Conservation (phyloP, 2,329 filamentous ascomycete species). For the Biscogniauxia sp. region DNA sequence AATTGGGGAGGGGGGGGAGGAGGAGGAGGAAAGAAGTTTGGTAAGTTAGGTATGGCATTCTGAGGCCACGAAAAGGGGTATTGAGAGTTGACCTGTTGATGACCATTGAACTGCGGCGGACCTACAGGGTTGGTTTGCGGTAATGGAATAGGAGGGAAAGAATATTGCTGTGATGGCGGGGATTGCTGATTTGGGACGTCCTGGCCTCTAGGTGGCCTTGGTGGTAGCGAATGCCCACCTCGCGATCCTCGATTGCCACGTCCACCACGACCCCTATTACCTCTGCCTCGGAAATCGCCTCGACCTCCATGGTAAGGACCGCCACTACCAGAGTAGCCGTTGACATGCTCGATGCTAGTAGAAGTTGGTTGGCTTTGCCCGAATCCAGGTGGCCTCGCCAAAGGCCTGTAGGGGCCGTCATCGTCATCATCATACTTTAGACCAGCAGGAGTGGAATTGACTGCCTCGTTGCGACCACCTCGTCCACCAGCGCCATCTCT, state of each 20-base stretch:
- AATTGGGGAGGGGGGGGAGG: slow-evolving; percentile 45
- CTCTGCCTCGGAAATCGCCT: slow-evolving; percentile 47
- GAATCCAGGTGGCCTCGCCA: slow-evolving; percentile 66
- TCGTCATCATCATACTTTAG: slow-evolving; percentile 71
- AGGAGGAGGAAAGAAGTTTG: slow-evolving; percentile 34
- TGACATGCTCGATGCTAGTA: slow-evolving; percentile 40
- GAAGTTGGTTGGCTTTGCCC: slow-evolving; percentile 44
- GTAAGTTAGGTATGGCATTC: slow-evolving; percentile 20
- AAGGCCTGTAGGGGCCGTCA: slow-evolving; percentile 68
- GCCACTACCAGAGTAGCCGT: slow-evolving; percentile 23
- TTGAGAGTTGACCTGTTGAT: slow-evolving; percentile 33
- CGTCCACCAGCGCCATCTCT: slow-evolving; percentile 36
- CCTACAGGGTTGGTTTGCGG: slow-evolving; percentile 27
- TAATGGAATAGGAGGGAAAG: slow-evolving; percentile 25
- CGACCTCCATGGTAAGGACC: slow-evolving; percentile 40
- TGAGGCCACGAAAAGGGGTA: slow-evolving; percentile 48
- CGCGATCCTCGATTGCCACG: slow-evolving; percentile 40
- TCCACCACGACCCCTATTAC: slow-evolving; percentile 38
- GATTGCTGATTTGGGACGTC: slow-evolving; percentile 39
- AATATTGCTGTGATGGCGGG: slow-evolving; percentile 29
- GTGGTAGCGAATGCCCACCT: slow-evolving; percentile 43
- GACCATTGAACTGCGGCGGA: slow-evolving; percentile 33
- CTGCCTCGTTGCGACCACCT: slow-evolving; percentile 37
- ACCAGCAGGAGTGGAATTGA: slow-evolving; percentile 37
- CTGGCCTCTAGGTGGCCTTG: slow-evolving; percentile 28